Base-by-base conservation (phyloP, 257 asterid species). In the Craterostigma plantagineum region DNA sequence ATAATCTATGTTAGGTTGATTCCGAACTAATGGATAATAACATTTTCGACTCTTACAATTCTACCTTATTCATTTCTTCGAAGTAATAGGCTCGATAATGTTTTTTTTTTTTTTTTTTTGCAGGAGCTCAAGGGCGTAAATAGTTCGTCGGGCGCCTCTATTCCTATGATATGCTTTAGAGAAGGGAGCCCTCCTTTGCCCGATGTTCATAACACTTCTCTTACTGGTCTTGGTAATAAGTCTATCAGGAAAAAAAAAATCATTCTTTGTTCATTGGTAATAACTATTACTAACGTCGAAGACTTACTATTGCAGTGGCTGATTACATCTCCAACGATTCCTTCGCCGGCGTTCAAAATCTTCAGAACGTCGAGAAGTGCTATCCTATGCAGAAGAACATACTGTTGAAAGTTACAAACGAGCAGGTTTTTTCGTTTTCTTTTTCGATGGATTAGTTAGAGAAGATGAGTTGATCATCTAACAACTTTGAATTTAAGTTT, bases 101-200 rank as follows among this genome's bases (percentile, higher is more conserved):
- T n/a, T n/a, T n/a, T n/a, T n/a, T n/a, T n/a, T n/a, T n/a, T n/a
- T 23, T 6, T 13, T 8, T 49, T 52, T 52, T 9, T 10, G 38
- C 70, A 90, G 99, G 87, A 69, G 64, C 61, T 64, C 52, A 52
- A 42, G 50, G 62, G 55, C 38, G 36, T 60, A 39, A 65, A 57
- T 35, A 72, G 63, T 48, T 66, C 59, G 39, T 57, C 80, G 14
- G 52, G 33, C 45, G 63, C 69, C 62, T 68, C 73, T 60, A 43
- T 65, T 43, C 95, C 92, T 8, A 75, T 90, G 54, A 63, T 90
- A 57, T 90, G 99, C 70, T 60, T 83, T 52, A 75, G 99, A 47
- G 80, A 83, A 68, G 99, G 99, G 53, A 75, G 96, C 57, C 95
- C 90, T 34, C 94, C 99, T 57, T 53, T 90, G 52, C 99, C 99